phyloP scores from a whole-genome alignment of 306 rosid genomes.

The Sphenostylis stenocarpa region DNA sequence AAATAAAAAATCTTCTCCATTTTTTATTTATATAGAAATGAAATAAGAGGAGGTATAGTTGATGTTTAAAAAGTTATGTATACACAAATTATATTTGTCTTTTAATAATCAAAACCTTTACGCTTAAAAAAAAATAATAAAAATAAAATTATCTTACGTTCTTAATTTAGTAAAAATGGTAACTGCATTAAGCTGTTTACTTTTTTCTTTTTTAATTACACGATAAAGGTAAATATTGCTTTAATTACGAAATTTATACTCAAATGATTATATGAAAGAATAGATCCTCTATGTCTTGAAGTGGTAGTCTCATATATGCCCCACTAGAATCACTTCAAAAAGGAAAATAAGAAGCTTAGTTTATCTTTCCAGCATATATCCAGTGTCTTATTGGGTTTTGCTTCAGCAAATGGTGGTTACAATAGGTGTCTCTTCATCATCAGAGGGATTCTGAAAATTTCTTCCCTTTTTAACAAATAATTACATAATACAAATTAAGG shows the following conservation, averaged over 20 bases:
- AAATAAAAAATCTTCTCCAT: no score
- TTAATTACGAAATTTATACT: conserved; percentile 23
- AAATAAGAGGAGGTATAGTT: no score
- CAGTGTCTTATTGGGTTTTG: conserved; percentile 18
- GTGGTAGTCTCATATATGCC: conserved; percentile 41
- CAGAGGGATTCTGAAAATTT: conserved; percentile 6
- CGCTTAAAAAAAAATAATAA: no score
- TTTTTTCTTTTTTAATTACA: background rate
- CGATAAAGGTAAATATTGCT: background rate
- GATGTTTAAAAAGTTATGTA: no score
- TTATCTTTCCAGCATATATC: conserved; percentile 31
- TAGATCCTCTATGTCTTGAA: conserved; percentile 44
- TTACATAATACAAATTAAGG: conserved; percentile 24
- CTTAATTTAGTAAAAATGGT: background rate
- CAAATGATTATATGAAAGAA: conserved; percentile 50
- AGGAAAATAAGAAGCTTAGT: conserved; percentile 28
- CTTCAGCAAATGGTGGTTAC: background rate
- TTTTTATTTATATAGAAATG: no score
- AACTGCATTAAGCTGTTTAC: background rate
- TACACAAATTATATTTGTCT: no score
- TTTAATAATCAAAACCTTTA: no score
- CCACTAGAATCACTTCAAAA: conserved; percentile 51
- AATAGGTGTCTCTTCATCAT: conserved; percentile 33
- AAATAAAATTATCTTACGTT: no score
- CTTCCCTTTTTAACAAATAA: conserved; percentile 26